These are phyloP conservation scores for Candida tropicalis DNA, from an alignment of 1,139 yeast genomes.

Conservation along the genomic window DNA sequence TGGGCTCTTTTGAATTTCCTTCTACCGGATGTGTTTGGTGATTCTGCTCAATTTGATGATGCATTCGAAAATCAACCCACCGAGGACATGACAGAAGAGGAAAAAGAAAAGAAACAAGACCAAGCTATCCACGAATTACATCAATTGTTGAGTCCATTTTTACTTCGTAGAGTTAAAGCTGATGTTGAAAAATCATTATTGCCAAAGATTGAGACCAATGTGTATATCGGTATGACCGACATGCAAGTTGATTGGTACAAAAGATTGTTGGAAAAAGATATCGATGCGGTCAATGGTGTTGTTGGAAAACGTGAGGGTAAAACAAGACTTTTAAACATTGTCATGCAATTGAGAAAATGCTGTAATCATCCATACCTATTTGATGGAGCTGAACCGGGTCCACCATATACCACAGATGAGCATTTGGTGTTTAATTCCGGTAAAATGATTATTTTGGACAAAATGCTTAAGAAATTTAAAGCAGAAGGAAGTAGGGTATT, in stretches of 20 bases:
- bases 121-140: constrained; percentile 82
- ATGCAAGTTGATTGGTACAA: constrained; percentile 95
- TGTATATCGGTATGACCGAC: constrained; percentile 91
- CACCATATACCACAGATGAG: constrained; percentile 96
- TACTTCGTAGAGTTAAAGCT: constrained; percentile 84
- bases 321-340: constrained; percentile 86
- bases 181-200: constrained; percentile 91
- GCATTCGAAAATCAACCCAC: constrained; percentile 65
- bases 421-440: constrained; percentile 88
- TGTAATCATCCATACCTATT: constrained; percentile 96
- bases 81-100: constrained; percentile 29
- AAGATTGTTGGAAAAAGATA: constrained; percentile 84
- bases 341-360: constrained; percentile 95
- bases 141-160: constrained; percentile 82
- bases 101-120: constrained; percentile 61
- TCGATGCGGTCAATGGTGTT: constrained; percentile 94
- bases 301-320: constrained; percentile 89
- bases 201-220: constrained; percentile 87
- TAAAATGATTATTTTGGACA: constrained; percentile 87
- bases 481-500: constrained; percentile 85
- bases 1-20: constrained; percentile 94
- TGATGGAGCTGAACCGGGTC: constrained; percentile 99
- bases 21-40: constrained; percentile 93
- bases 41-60: constrained; percentile 83
- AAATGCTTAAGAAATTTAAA: constrained; percentile 70